Evolutionary conservation across 2,329 filamentous ascomycete species (phyloP).

Genomic region (Cordyceps tenuipes): DNA sequence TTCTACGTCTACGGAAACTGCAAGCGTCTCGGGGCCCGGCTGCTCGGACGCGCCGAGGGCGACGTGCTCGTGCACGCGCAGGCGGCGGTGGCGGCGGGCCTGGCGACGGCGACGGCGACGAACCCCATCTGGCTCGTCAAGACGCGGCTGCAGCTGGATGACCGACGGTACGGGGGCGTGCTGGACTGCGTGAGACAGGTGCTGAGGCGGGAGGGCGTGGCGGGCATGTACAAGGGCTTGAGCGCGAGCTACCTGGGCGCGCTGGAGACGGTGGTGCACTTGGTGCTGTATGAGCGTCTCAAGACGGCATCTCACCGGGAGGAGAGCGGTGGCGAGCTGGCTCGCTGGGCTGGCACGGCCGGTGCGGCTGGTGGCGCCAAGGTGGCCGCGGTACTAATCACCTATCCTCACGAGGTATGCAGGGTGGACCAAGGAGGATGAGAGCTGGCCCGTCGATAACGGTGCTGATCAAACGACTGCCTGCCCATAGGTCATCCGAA

Average conservation of each 20-base stretch:
- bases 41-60: constrained; percentile 62
- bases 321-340: constrained; percentile 42
- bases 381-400: constrained; percentile 71
- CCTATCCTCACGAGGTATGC: constrained; percentile 81
- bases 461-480: background rate
- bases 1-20: constrained; percentile 92
- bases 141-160: constrained; percentile 80
- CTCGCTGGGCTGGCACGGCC: constrained; percentile 53
- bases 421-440: background rate
- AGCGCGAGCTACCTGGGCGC: constrained; percentile 88
- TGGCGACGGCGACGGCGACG: constrained; percentile 81
- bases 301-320: constrained; percentile 56
- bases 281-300: constrained; percentile 89
- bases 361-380: constrained; percentile 84
- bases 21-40: constrained; percentile 69
- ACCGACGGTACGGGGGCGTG: constrained; percentile 74
- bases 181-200: constrained; percentile 80
- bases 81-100: constrained; percentile 68
- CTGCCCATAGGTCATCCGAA: constrained; percentile 62
- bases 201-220: constrained; percentile 67
- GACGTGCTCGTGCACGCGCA: constrained; percentile 68
- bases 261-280: constrained; percentile 82
- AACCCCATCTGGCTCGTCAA: constrained; percentile 98
- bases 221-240: constrained; percentile 79
- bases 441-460: background rate